These are phyloP conservation scores for Euphorbia peplus DNA, from an alignment of 345 rosid genomes.

Conservation along the genomic window DNA sequence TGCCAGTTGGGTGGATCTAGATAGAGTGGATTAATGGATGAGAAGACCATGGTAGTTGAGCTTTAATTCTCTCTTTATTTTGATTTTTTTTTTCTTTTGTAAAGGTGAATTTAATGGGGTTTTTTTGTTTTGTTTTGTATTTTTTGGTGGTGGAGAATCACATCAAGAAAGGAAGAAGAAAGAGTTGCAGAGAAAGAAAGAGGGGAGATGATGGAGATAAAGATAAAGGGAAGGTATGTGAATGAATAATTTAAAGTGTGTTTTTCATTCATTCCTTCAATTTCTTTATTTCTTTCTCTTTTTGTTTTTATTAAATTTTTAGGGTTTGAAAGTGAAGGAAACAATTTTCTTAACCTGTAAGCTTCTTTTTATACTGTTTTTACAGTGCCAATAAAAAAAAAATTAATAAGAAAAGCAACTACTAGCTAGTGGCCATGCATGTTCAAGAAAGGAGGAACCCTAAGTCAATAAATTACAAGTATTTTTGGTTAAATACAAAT, in stretches of 20 bases:
- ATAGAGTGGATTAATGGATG: constrained; percentile 51
- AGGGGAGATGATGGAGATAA: constrained; percentile 36
- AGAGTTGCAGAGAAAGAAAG: constrained; percentile 44
- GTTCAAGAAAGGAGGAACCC: constrained; percentile 17
- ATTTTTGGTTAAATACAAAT: too few species aligned
- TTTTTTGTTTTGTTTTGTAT: not conserved
- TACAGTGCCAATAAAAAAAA: constrained; percentile 16
- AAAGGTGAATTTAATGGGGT: constrained; percentile 44
- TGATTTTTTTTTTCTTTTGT: too few species aligned
- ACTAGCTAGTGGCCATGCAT: constrained; percentile 36
- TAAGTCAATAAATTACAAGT: constrained; percentile 15
- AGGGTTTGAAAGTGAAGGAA: constrained; percentile 23
- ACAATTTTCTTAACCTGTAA: constrained; percentile 28
- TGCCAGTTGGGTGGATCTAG: constrained; percentile 67
- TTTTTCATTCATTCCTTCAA: constrained; percentile 18
- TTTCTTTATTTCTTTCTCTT: constrained; percentile 5
- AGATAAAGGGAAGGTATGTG: constrained; percentile 29
- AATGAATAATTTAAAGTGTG: constrained; percentile 14
- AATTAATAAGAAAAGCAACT: too few species aligned
- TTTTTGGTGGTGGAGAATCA: constrained; percentile 51
- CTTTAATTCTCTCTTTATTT: constrained; percentile 21
- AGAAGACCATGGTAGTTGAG: constrained; percentile 53
- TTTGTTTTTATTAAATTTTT: constrained; percentile 37
- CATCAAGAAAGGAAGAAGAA: constrained; percentile 42
- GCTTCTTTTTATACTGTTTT: constrained; percentile 24